Percentiles rank a stretch among this genome's conserved stretches.
Conservation (phyloP, 768 basidiomycete genomes). For the Boletus insuetus region DNA sequence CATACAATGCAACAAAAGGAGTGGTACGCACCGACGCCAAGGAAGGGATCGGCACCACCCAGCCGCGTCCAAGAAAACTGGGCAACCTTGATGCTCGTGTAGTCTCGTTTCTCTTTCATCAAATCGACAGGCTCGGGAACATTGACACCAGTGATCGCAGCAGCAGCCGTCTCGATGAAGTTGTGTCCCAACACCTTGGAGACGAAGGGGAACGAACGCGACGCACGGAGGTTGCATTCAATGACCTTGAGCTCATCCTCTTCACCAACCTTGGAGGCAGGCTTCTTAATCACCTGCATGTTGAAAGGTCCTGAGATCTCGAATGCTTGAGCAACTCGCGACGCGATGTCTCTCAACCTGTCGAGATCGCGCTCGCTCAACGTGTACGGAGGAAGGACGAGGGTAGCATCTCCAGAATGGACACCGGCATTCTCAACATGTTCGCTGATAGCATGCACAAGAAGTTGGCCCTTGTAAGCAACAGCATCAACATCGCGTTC, state of each 20-base stretch:
- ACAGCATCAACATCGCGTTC: constrained; percentile 94
- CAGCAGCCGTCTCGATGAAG: constrained; percentile 92
- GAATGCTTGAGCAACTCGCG: constrained; percentile 93
- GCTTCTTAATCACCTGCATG: constrained; percentile 97
- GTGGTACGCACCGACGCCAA: constrained; percentile 79
- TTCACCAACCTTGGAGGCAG: constrained; percentile 47
- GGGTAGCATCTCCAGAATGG: constrained; percentile 97
- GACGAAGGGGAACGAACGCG: constrained; percentile 98
- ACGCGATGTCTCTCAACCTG: constrained; percentile 88
- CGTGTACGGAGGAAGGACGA: constrained; percentile 93
- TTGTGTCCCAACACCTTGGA: constrained; percentile 97
- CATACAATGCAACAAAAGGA: neutral
- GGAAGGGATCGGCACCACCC: constrained; percentile 94
- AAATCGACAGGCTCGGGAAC: constrained; percentile 91
- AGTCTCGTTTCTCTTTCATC: constrained; percentile 87
- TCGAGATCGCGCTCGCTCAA: constrained; percentile 71
- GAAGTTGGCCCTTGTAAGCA: constrained; percentile 85
- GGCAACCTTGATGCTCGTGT: constrained; percentile 94
- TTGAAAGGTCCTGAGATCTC: constrained; percentile 98
- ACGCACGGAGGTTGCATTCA: constrained; percentile 97
- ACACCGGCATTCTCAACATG: constrained; percentile 99
- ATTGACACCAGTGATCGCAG: constrained; percentile 79
- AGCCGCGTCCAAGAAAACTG: constrained; percentile 98
- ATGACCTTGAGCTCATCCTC: constrained; percentile 89
- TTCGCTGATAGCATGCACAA: constrained; percentile 95